Base-by-base conservation (phyloP, 2,329 filamentous ascomycete genomes). In the Monilinia laxa region DNA sequence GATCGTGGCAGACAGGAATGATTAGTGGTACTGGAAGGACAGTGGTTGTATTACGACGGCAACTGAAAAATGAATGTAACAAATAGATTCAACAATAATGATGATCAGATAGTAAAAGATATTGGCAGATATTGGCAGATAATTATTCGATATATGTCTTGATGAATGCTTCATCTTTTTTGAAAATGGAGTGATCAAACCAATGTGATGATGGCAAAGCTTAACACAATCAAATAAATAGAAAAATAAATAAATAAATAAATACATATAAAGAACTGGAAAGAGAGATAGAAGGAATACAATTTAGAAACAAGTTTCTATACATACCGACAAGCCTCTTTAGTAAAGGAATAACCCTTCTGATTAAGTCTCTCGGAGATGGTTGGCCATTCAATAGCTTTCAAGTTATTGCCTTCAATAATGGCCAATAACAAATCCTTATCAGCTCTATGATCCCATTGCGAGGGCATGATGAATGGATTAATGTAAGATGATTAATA, bases 261-360 rank as follows among this genome's bases (percentile, higher is more conserved):
- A 11, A 59, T 6, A 12, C 25, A 11, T 18, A 7, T n/a, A n/a
- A 16, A 3, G 47, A 10, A 51, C 4, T 20, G 3, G 3, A 23
- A n/a, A 51, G 45, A n/a, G 7, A 35, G 31, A n/a, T 6, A 59
- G 35, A 54, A 11, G 18, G 28, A 38, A 20, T 2, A 20, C 14
- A 38, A 38, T 23, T 56, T 4, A 4, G 18, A 49, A 56, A 64
- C 1, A 3, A n/a, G 1, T 3, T 20, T n/a, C 23, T 40, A 12
- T 45, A 70, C 74, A 40, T 73, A 75, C 75, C 74, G 71, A 31
- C 75, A 76, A 11, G 71, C 75, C 63, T 76, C 74, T 28, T 72
- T 69, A 11, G 70, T 71, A 59, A 75, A 75, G 35, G 51, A 68
- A 53, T 75, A 71, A 16, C 70, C 70, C 53, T 73, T 73, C 10